Percentiles rank a stretch among this genome's conserved stretches.
Evolutionary conservation across 495 filamentous ascomycete species (phyloP).

Genomic region (Neurospora intermedia): DNA sequence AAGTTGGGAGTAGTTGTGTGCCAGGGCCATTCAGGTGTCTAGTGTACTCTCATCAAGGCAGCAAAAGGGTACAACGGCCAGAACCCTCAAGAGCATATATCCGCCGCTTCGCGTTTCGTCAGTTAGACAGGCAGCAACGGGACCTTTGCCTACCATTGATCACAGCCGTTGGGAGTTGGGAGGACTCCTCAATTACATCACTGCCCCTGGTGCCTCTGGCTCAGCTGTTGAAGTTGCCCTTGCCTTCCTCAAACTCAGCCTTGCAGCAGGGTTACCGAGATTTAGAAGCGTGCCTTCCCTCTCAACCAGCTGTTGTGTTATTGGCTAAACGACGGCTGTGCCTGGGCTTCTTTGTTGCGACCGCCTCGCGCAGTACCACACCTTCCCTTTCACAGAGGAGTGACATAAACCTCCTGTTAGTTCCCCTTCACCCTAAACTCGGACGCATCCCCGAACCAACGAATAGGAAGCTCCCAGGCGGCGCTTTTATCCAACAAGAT

Average conservation of each 20-base stretch:
- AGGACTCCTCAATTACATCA: neutral
- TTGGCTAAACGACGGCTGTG: neutral
- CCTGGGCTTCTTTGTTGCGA: neutral
- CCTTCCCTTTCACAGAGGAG: neutral
- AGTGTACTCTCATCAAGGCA: neutral
- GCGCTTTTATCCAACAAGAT: neutral
- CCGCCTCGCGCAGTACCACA: neutral
- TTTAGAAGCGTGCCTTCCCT: neutral
- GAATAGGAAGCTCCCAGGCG: neutral
- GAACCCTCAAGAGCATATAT: neutral
- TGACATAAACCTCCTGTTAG: neutral
- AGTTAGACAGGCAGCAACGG: neutral
- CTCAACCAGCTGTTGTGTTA: neutral
- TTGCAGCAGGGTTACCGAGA: neutral
- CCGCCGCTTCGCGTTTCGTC: neutral
- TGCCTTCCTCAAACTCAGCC: neutral
- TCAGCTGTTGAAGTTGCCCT: neutral
- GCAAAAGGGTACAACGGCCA: neutral
- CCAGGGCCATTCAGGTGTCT: neutral
- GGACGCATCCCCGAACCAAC: neutral
- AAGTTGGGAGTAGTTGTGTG: neutral
- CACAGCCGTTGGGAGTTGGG: neutral
- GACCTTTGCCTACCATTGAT: neutral
- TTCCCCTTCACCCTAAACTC: neutral
- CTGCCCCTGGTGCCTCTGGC: neutral